Base-by-base conservation (phyloP, 768 basidiomycete genomes). In the Fomitopsis serialis region DNA sequence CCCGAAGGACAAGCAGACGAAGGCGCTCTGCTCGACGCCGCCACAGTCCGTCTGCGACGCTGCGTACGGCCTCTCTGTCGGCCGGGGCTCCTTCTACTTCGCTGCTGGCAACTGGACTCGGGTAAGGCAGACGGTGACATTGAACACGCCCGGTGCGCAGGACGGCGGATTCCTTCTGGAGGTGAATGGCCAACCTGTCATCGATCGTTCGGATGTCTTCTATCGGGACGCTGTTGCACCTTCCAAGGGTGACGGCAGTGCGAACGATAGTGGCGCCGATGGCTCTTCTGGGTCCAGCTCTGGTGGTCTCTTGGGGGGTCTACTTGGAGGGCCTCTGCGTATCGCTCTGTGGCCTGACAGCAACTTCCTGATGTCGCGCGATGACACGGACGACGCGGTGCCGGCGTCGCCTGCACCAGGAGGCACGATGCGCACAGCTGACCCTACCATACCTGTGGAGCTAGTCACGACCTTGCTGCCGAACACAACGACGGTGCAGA, bases 111-210 rank as follows among this genome's bases (percentile, higher is more conserved):
- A 65, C 36, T 93, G 89, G 90, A 91, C 90, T 40, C 78, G 70
- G 34, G 71, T 92, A 21, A 60, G 63, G n/a, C 90, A 92, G 65
- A 84, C 79, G 1, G 81, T 92, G 22, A 63, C 66, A 37, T 74
- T 92, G 49, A 92, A 92, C 61, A 87, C 85, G 0, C 88, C 89
- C 0, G 90, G 90, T 6, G 48, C 70, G 54, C 81, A 78, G 54
- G 79, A 92, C 59, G 89, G 90, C 2, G 63, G 59, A 0, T 89
- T 92, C 64, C 62, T 64, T 19, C 74, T 92, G 10, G 74, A 79
- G 32, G 83, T 89, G n/a, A 70, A 91, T 56, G 87, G 84, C 0
- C 56, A 66, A 52, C 61, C 58, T n/a, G 76, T 74, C 11, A 78
- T 91, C 25, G 63, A 74, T 24, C 72, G 81, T 10, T 60, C 66